Evolutionary conservation across 2,329 filamentous ascomycete genomes (phyloP).

Genomic region (Zopfia rhizophila): DNA sequence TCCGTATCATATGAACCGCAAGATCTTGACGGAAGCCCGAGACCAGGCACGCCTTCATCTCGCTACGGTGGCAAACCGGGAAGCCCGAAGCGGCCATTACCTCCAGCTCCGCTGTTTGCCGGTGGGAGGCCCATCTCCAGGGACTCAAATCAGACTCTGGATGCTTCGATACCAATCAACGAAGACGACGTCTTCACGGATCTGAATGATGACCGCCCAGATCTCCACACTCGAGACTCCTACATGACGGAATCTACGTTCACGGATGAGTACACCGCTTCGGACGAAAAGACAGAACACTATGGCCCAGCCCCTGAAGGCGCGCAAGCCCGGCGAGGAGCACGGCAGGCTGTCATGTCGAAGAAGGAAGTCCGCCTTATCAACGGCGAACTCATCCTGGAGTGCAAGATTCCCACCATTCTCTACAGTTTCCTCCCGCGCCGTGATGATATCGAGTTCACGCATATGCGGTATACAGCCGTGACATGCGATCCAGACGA

Average conservation of each 20-base stretch:
- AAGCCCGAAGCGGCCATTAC: conserved; percentile 85
- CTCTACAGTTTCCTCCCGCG: conserved; percentile 95
- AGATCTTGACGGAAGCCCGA: conserved; percentile 87
- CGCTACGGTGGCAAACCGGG: conserved; percentile 81
- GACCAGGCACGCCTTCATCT: conserved; percentile 90
- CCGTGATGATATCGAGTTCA: conserved; percentile 94
- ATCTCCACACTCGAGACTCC: conserved; percentile 71
- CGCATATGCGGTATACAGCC: conserved; percentile 97
- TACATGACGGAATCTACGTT: conserved; percentile 71
- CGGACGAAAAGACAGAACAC: conserved; percentile 73
- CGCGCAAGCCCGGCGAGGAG: conserved; percentile 86
- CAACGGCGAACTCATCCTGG: conserved; percentile 96
- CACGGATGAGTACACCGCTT: conserved; percentile 57
- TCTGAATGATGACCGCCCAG: conserved; percentile 65
- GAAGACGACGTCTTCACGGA: conserved; percentile 77
- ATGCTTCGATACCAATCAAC: conserved; percentile 77
- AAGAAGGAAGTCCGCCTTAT: conserved; percentile 96
- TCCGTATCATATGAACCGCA: conserved; percentile 82
- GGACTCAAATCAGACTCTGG: conserved; percentile 58
- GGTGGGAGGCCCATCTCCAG: conserved; percentile 59
- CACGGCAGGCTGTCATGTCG: conserved; percentile 85
- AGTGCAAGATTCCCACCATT: conserved; percentile 99
- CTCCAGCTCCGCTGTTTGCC: conserved; percentile 87
- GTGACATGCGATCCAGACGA: conserved; percentile 98
- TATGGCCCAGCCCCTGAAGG: conserved; percentile 90